phyloP scores from a whole-genome alignment of 2,329 filamentous ascomycete genomes.

The Venturia oleaginea region DNA sequence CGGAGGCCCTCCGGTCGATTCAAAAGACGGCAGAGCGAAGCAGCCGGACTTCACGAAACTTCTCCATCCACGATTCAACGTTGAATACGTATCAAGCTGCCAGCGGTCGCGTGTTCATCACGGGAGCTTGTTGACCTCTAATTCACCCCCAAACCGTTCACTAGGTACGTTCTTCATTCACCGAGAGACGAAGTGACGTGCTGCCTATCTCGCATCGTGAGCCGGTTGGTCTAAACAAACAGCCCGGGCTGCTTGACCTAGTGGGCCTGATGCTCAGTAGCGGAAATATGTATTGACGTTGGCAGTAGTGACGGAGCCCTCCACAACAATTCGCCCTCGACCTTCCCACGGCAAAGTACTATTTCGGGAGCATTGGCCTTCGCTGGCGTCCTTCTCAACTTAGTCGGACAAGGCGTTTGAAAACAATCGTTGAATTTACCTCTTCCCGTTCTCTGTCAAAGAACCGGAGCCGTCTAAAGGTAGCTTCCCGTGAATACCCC shows the following conservation, averaged over 20 bases:
- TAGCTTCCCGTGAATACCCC: neutral
- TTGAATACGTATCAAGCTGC: neutral
- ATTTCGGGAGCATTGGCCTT: neutral
- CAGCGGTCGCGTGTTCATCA: neutral
- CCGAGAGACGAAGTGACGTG: neutral
- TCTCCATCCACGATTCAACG: neutral
- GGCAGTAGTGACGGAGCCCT: neutral
- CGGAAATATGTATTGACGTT: neutral
- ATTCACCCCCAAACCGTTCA: constrained; percentile 2
- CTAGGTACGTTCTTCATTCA: neutral
- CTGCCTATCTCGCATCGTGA: constrained; percentile 6
- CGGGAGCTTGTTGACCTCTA: neutral
- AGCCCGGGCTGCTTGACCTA: neutral
- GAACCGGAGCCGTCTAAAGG: neutral
- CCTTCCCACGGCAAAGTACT: neutral
- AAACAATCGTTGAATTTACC: neutral
- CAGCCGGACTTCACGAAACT: neutral
- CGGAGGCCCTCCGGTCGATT: neutral
- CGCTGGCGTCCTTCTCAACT: neutral
- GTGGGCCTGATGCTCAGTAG: constrained; percentile 3
- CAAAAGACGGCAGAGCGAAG: neutral
- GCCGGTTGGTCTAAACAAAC: constrained; percentile 10
- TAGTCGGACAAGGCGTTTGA: neutral
- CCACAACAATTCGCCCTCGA: constrained; percentile 3
- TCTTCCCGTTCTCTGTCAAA: constrained; percentile 5